Evolutionary conservation across 108 stramenopile genomes (phyloP).

Genomic region (Skeletonema marinoi): DNA sequence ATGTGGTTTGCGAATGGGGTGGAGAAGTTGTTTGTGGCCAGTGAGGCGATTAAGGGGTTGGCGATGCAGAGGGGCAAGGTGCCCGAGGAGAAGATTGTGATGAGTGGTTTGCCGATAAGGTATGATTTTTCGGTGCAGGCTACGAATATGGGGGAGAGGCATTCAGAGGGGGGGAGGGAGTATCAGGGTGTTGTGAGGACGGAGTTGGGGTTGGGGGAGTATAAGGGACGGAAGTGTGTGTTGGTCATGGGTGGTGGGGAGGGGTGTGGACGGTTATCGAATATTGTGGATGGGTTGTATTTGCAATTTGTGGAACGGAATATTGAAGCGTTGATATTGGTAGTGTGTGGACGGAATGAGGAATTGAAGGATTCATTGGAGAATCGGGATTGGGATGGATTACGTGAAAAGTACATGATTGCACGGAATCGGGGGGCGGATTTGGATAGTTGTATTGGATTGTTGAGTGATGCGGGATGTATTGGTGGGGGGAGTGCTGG

Average conservation of each 20-base stretch:
- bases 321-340: conserved; percentile 85
- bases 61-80: conserved; percentile 84
- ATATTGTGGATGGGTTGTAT: conserved; percentile 85
- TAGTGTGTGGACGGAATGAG: conserved; percentile 93
- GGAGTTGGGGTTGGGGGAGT: conserved; percentile 49
- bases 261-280: conserved; percentile 88
- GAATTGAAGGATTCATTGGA: conserved; percentile 46
- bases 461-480: conserved; percentile 47
- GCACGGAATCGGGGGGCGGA: conserved; percentile 34
- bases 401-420: conserved; percentile 19
- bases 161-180: conserved; percentile 53
- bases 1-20: conserved; percentile 93
- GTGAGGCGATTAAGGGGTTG: conserved; percentile 66
- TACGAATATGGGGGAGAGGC: conserved; percentile 70
- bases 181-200: conserved; percentile 60
- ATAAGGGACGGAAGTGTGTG: conserved; percentile 44
- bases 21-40: conserved; percentile 93
- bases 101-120: conserved; percentile 93
- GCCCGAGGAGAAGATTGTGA: conserved; percentile 79
- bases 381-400: conserved; percentile 68
- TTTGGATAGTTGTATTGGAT: conserved; percentile 40
- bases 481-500: conserved; percentile 44
- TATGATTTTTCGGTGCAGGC: conserved; percentile 85
- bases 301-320: conserved; percentile 63
- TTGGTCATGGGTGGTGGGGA: conserved; percentile 93